Conservation (phyloP, 169 alveolate species). For the Eimeria maxima region DNA sequence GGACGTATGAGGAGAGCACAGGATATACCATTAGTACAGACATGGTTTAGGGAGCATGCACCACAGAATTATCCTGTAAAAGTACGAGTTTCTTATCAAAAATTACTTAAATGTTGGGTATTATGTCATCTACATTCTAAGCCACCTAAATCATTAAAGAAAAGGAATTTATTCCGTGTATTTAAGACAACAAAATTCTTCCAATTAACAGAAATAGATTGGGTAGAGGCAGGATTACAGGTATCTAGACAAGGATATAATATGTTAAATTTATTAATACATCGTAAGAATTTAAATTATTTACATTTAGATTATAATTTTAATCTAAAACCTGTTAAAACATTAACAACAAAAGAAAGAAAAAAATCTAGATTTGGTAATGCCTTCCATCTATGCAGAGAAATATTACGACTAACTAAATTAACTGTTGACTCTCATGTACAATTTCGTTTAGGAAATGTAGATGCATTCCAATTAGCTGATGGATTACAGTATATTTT, state of each 20-base stretch:
- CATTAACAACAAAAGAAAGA: conserved; percentile 99
- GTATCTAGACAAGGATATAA: conserved; percentile 99
- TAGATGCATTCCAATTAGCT: conserved; percentile 99
- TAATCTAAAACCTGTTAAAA: conserved; percentile 99
- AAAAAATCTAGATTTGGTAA: conserved; percentile 99
- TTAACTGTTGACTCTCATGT: conserved; percentile 99
- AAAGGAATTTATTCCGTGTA: conserved; percentile 97
- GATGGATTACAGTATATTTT: conserved; percentile 99
- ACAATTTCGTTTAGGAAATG: conserved; percentile 98
- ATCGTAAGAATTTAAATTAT: conserved; percentile 99
- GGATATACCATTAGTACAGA: conserved; percentile 98
- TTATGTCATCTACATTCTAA: conserved; percentile 96
- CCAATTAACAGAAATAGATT: conserved; percentile 99
- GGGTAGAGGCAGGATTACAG: conserved; percentile 99
- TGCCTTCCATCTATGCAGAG: conserved; percentile 99
- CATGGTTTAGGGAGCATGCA: conserved; percentile 99
- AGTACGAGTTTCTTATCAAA: conserved; percentile 98
- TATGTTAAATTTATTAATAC: conserved; percentile 99
- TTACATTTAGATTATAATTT: conserved; percentile 99
- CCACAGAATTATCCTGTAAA: conserved; percentile 99
- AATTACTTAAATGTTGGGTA: conserved; percentile 99
- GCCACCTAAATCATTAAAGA: conserved; percentile 97
- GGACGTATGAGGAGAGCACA: conserved; percentile 97
- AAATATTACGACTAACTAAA: conserved; percentile 98
- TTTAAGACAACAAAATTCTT: conserved; percentile 98